Conservation (phyloP, 1,284 basidiomycete species). For the Ganoderma leucocontextum region DNA sequence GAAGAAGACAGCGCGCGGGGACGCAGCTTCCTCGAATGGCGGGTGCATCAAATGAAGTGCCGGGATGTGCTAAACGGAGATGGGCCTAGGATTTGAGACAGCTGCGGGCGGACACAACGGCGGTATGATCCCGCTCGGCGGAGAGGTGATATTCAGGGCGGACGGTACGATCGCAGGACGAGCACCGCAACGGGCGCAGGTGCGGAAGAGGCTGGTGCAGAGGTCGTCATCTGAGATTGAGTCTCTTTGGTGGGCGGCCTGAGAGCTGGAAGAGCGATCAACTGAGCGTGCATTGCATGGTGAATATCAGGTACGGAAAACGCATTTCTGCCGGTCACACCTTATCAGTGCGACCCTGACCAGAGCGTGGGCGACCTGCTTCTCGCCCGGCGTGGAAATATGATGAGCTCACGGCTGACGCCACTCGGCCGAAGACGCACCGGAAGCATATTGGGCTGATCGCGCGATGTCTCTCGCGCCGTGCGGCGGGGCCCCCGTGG, state of each 20-base stretch:
- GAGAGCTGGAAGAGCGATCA: constrained; percentile 12
- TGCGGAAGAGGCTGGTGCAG: neutral
- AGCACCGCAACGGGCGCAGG: neutral
- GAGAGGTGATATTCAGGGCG: constrained; percentile 11
- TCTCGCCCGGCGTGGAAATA: constrained; percentile 15
- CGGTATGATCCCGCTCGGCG: neutral
- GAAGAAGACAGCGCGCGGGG: constrained; percentile 17
- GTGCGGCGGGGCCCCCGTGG: neutral
- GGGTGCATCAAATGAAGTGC: constrained; percentile 15
- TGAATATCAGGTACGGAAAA: constrained; percentile 30
- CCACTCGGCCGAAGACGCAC: constrained; percentile 18
- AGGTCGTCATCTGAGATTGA: constrained; percentile 17
- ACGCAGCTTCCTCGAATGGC: constrained; percentile 16
- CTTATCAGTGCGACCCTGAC: constrained; percentile 38
- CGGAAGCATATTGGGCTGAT: constrained; percentile 14
- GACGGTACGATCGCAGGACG: constrained; percentile 2
- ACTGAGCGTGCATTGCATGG: constrained; percentile 7
- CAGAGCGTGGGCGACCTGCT: constrained; percentile 11
- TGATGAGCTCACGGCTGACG: constrained; percentile 26
- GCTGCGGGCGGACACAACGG: constrained; percentile 10
- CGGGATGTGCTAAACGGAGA: constrained; percentile 11
- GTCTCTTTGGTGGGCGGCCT: neutral
- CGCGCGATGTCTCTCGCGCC: neutral
- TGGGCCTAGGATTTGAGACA: neutral
- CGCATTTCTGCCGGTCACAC: constrained; percentile 33